Evolutionary conservation across 331 rosid species (phyloP).

Genomic region (Pyrus hybrid): DNA sequence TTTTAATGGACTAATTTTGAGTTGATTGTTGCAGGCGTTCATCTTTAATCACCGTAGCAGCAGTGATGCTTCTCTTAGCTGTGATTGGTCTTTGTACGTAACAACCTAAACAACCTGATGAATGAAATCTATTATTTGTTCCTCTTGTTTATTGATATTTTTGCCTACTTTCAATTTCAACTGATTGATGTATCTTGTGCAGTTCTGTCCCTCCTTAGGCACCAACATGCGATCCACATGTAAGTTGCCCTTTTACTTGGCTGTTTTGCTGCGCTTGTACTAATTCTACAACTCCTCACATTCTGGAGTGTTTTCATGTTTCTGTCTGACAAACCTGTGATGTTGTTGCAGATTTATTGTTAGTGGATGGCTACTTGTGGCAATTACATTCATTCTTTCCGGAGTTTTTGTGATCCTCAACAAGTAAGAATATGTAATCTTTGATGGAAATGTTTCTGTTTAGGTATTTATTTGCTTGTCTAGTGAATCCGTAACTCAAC

Average conservation of each 20-base stretch:
- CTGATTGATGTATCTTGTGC: conserved; percentile 24
- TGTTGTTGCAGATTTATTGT: conserved; percentile 69
- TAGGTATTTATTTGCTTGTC: not conserved
- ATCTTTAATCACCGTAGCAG: conserved; percentile 69
- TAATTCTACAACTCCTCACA: not conserved
- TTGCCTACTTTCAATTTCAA: not conserved
- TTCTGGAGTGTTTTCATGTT: not conserved
- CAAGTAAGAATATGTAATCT: conserved; percentile 48
- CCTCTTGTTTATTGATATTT: not conserved
- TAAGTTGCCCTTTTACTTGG: conserved; percentile 30
- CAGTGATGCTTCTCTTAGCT: conserved; percentile 74
- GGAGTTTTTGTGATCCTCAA: conserved; percentile 83
- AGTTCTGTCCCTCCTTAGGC: conserved; percentile 73
- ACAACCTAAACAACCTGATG: not conserved
- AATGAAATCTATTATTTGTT: not conserved
- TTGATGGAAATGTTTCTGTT: not conserved
- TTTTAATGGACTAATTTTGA: conserved; percentile 22
- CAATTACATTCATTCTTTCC: conserved; percentile 76
- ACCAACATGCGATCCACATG: conserved; percentile 88
- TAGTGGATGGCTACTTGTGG: conserved; percentile 93
- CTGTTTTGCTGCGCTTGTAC: not conserved
- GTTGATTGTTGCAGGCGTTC: conserved; percentile 44
- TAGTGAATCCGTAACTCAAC: not conserved
- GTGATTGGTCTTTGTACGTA: conserved; percentile 73
- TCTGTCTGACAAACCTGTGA: conserved; percentile 13